Base-by-base conservation (phyloP, 441 rosid species). In the Geranium incanum region DNA sequence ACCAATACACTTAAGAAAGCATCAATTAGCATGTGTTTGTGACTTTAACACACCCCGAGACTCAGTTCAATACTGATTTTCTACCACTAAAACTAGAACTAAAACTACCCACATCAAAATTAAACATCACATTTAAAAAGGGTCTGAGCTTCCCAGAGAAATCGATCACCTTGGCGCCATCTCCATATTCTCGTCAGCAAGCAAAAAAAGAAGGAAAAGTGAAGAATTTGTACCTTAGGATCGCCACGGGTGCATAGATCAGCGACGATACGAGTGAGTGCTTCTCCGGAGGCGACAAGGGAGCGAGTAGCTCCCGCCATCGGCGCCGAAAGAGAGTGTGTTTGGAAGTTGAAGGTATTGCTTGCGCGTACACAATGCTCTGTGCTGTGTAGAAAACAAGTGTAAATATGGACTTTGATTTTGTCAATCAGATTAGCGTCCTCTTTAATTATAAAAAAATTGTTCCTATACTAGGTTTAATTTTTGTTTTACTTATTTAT, bases 241-340 rank as follows among this genome's bases (percentile, higher is more conserved):
- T 82, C 86, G 62, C 90, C 95, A 21, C 88, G 92, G 50, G 83
- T 86, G 78, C 95, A 92, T 81, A 92, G 96, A 86, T 95, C 96
- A 6, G 87, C 82, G 67, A 92, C 82, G 77, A 89, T 91, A 63
- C 97, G 94, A 77, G 88, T 92, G 74, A 90, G 82, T 55, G 89
- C 83, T 38, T 95, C 99, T 50, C 82, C 86, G 82, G 86, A 86
- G 66, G 12, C 11, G 52, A 12, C n/a, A 12, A 9, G 52, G 52
- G 52, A 45, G 52, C n/a, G 52, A n/a, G 52, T 45, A 13, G 52
- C 52, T 45, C n/a, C 93, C 84, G 62, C 93, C 92, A 48, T 84
- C 77, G 23, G 89, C 77, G 66, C 76, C 83, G 21, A 88, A 70
- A 37, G 93, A 82, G 52, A 45, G 52, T 45, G 52, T 9, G 3